Evolutionary conservation across 139 green algal species (phyloP).

Genomic region (Haematococcus lacustris): DNA sequence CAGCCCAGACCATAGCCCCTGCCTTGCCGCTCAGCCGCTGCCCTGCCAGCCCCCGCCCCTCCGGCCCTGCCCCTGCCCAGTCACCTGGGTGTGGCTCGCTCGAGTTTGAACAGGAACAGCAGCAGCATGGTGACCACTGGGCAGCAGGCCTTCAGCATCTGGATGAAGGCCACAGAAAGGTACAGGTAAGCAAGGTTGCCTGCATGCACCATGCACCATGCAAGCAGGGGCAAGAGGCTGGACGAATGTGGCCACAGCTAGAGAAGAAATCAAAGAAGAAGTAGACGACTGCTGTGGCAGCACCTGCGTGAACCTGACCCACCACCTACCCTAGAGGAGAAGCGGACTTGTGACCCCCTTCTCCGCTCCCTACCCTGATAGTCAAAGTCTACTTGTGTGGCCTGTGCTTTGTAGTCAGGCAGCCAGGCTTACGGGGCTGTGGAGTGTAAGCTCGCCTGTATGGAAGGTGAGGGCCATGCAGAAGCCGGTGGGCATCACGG

Average conservation of each 20-base stretch:
- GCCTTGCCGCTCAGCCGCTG: too few species aligned
- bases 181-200: constrained; percentile 89
- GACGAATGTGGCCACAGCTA: not conserved
- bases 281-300: not conserved
- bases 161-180: constrained; percentile 89
- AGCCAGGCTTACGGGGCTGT: too few species aligned
- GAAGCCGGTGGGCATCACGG: constrained; percentile 19
- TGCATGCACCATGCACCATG: not conserved
- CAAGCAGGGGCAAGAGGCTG: not conserved
- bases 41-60: too few species aligned
- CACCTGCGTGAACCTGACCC: not conserved
- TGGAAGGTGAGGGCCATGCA: too few species aligned
- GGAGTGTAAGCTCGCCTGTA: not conserved
- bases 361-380: not conserved
- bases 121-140: constrained; percentile 76
- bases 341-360: not conserved
- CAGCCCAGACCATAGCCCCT: too few species aligned
- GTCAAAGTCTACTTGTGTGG: not conserved
- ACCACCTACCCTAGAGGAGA: not conserved
- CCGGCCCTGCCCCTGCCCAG: too few species aligned
- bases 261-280: not conserved
- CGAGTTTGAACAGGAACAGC: constrained; percentile 58
- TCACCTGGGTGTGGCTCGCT: constrained; percentile 32
- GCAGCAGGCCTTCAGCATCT: constrained; percentile 72
- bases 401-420: too few species aligned